Evolutionary conservation across 2,329 filamentous ascomycete species (phyloP).

Genomic region (Whalleya microplaca): DNA sequence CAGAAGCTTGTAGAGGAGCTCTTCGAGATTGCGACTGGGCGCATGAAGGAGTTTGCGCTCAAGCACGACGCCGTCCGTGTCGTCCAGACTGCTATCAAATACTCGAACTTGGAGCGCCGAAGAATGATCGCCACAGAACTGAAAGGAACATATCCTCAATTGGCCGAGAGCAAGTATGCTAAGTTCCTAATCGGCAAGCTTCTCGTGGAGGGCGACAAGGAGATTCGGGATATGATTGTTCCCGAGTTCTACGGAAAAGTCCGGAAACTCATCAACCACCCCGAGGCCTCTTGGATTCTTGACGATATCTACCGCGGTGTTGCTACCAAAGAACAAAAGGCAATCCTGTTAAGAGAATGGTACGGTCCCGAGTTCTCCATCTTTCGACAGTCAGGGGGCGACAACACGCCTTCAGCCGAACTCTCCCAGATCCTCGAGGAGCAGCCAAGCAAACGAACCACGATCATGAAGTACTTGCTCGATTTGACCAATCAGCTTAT

Average conservation of each 20-base stretch:
- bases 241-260: slow-evolving; percentile 95
- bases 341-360: slow-evolving; percentile 86
- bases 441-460: slow-evolving; percentile 81
- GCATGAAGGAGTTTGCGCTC: slow-evolving; percentile 93
- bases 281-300: slow-evolving; percentile 95
- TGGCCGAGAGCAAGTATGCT: slow-evolving; percentile 94
- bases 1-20: slow-evolving; percentile 86
- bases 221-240: slow-evolving; percentile 86
- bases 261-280: slow-evolving; percentile 90
- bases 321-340: slow-evolving; percentile 85
- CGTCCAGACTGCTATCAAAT: slow-evolving; percentile 96
- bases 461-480: slow-evolving; percentile 83
- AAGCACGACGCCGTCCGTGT: slow-evolving; percentile 98
- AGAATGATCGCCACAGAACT: slow-evolving; percentile 86
- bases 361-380: slow-evolving; percentile 93
- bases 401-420: slow-evolving; percentile 62
- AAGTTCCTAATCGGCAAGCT: slow-evolving; percentile 98
- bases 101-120: slow-evolving; percentile 82
- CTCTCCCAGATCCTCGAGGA: slow-evolving; percentile 74
- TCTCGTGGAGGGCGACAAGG: slow-evolving; percentile 85
- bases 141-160: slow-evolving; percentile 77
- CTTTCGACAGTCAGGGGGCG: slow-evolving; percentile 62
- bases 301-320: slow-evolving; percentile 94
- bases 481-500: slow-evolving; percentile 90
- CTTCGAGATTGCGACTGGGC: slow-evolving; percentile 87